Conservation (phyloP, 176 grass and related monocot genomes). For the Tillandsia fasciculata region DNA sequence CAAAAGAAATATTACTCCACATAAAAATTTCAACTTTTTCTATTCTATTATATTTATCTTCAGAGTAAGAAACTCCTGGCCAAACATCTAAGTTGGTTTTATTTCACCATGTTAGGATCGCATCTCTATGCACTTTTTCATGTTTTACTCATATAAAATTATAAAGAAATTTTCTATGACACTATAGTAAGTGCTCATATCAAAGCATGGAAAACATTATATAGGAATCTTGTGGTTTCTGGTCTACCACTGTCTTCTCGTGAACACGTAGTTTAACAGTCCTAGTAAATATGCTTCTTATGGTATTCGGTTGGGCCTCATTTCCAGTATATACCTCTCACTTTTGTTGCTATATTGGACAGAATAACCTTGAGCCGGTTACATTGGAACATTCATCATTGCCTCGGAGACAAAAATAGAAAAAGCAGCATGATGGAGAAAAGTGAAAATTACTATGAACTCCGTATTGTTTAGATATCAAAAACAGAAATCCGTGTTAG, state of each 20-base stretch:
- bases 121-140: not conserved
- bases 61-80: not conserved
- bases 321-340: too few species aligned
- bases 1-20: not conserved
- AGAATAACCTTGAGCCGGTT: too few species aligned
- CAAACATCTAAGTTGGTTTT: not conserved
- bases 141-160: not conserved
- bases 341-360: too few species aligned
- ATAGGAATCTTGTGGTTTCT: too few species aligned
- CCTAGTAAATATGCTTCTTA: too few species aligned
- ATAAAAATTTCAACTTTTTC: not conserved
- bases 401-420: not conserved
- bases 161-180: not conserved
- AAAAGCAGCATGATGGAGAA: not conserved
- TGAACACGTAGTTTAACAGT: too few species aligned
- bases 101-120: not conserved
- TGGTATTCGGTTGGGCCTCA: too few species aligned
- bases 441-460: not conserved
- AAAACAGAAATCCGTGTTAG: too few species aligned
- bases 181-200: too few species aligned
- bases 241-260: too few species aligned
- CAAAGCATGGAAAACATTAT: too few species aligned
- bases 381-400: too few species aligned
- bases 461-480: not conserved
- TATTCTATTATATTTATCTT: not conserved